Conservation (phyloP, 1,139 yeast genomes). For the Yamadazyma dendronema region DNA sequence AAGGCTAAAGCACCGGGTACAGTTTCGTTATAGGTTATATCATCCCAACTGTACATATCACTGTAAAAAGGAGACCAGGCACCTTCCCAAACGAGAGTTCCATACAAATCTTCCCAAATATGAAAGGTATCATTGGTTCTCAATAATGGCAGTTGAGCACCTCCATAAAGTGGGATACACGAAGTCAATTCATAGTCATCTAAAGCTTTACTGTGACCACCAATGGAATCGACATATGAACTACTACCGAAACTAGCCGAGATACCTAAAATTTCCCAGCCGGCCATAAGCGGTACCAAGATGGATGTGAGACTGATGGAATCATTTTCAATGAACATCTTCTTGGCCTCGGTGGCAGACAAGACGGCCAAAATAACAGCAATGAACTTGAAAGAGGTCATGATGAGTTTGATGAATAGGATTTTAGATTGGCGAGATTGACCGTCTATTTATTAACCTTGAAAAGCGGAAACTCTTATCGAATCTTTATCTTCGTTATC, state of each 20-base stretch:
- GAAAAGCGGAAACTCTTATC: no score
- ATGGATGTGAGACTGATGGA: slow-evolving; percentile 31
- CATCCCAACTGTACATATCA: slow-evolving; percentile 28
- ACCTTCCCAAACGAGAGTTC: slow-evolving; percentile 43
- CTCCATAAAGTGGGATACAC: slow-evolving; percentile 39
- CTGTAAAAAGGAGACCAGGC: slow-evolving; percentile 29
- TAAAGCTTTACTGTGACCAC: slow-evolving; percentile 25
- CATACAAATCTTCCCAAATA: slow-evolving; percentile 34
- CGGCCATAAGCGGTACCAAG: slow-evolving; percentile 35
- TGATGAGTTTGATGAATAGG: neutral
- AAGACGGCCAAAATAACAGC: slow-evolving; percentile 1
- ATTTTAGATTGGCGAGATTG: no score
- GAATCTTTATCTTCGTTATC: neutral
- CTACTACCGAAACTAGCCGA: slow-evolving; percentile 38
- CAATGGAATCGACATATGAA: slow-evolving; percentile 34
- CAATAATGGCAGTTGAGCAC: slow-evolving; percentile 36
- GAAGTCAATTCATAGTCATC: slow-evolving; percentile 27
- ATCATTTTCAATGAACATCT: slow-evolving; percentile 41
- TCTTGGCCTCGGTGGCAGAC: slow-evolving; percentile 14
- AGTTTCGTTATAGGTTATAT: slow-evolving; percentile 25
- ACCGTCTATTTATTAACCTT: no score
- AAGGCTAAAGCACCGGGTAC: slow-evolving; percentile 35
- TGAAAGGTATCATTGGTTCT: slow-evolving; percentile 39
- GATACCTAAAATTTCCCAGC: slow-evolving; percentile 36
- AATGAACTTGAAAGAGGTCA: slow-evolving; percentile 1